Conservation (phyloP, 768 basidiomycete genomes). For the Leccinum truebloodii region DNA sequence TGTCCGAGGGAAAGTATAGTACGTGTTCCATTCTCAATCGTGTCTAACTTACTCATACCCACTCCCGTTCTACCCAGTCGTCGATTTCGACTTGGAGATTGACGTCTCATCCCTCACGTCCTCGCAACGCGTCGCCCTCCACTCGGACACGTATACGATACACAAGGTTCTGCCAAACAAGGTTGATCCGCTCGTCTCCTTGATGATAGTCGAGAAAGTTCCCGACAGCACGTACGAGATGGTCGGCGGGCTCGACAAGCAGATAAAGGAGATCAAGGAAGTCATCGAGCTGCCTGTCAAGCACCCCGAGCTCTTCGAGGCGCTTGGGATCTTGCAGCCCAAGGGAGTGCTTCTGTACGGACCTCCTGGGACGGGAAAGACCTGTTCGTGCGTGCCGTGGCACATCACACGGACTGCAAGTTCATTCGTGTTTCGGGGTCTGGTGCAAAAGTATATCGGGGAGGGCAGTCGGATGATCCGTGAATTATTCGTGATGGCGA, state of each 20-base stretch:
- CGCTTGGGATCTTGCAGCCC: constrained; percentile 55
- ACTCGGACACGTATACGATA: constrained; percentile 86
- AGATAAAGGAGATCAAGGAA: constrained; percentile 98
- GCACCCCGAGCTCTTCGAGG: constrained; percentile 95
- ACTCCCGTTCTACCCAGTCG: constrained; percentile 52
- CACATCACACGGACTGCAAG: constrained; percentile 96
- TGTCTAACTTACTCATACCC: neutral
- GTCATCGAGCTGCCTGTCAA: constrained; percentile 98
- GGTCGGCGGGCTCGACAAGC: constrained; percentile 98
- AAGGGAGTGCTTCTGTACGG: neutral
- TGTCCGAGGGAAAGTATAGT: constrained; percentile 95
- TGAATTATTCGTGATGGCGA: constrained; percentile 97
- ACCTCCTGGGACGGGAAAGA: neutral
- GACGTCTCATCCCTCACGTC: constrained; percentile 79
- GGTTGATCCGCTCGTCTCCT: constrained; percentile 95
- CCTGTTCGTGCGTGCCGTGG: constrained; percentile 63
- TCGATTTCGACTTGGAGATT: constrained; percentile 89
- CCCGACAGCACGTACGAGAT: constrained; percentile 99
- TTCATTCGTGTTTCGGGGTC: constrained; percentile 42
- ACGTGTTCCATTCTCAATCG: constrained; percentile 34
- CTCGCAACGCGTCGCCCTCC: constrained; percentile 89
- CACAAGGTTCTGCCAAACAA: constrained; percentile 98
- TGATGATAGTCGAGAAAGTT: constrained; percentile 99
- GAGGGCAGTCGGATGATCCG: constrained; percentile 81
- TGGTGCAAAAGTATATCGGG: neutral